A percentile compares a stretch with the other conserved stretches of the same genome.
Conservation (phyloP, 1,284 basidiomycete genomes). For the Schizophyllum amplum region DNA sequence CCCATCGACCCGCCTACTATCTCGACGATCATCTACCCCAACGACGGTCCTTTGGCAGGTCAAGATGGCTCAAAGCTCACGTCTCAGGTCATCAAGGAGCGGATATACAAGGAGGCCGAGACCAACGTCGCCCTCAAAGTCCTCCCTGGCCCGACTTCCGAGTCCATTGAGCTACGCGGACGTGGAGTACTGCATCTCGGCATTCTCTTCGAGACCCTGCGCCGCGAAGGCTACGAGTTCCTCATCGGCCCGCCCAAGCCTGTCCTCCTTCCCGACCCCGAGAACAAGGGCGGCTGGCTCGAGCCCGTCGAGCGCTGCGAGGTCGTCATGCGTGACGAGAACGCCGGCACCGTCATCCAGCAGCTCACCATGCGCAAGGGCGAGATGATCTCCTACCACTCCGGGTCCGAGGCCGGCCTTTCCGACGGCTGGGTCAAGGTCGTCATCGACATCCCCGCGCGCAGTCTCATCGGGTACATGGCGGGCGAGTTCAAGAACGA, state of each 20-base stretch:
- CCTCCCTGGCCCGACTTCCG: constrained; percentile 37
- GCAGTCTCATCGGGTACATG: constrained; percentile 41
- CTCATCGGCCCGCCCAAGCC: constrained; percentile 38
- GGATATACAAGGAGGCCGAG: constrained; percentile 38
- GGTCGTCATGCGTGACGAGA: constrained; percentile 33
- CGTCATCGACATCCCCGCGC: constrained; percentile 36
- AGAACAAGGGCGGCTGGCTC: constrained; percentile 23
- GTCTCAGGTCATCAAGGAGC: constrained; percentile 36
- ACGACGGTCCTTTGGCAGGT: constrained; percentile 36
- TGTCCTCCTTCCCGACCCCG: constrained; percentile 34
- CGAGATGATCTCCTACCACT: constrained; percentile 31
- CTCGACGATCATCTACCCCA: constrained; percentile 36
- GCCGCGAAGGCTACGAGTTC: constrained; percentile 38
- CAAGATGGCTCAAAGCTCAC: constrained; percentile 37
- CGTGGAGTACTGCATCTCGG: constrained; percentile 40
- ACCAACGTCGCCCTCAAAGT: constrained; percentile 40
- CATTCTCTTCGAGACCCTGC: constrained; percentile 37
- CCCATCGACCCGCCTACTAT: constrained; percentile 43
- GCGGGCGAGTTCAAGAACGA: constrained; percentile 42
- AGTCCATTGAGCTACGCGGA: constrained; percentile 38
- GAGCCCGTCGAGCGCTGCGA: constrained; percentile 38
- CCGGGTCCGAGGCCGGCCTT: constrained; percentile 13
- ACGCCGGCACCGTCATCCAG: constrained; percentile 35
- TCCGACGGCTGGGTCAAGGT: constrained; percentile 33
- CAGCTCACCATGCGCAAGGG: constrained; percentile 40